Evolutionary conservation across 2,329 filamentous ascomycete species (phyloP), one percentile per base, ranked within the genome.

Genomic region (Zasmidium citrigriseum): DNA sequence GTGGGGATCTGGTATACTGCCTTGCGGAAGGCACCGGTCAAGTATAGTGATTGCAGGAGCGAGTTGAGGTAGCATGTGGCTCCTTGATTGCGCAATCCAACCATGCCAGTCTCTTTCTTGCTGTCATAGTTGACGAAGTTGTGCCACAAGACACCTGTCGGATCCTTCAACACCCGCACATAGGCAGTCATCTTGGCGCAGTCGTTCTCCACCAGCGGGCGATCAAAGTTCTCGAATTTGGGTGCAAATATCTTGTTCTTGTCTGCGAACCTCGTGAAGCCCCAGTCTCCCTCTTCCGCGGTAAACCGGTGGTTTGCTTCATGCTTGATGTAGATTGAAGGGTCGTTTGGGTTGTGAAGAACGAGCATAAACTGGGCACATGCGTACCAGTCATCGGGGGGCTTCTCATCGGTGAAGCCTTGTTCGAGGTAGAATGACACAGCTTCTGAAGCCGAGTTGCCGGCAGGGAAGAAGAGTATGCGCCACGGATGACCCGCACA

Each of bases 101-200:
- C 95, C 79, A 93, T 98, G 57, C 95, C 95, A 0, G 95, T 99
- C 77, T 97, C 93, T 73, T 95, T 96, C 79, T 98, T 99, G n/a
- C 95, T 98, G 73, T 99, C 93, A 74, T 99, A 99, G 77, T 93
- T 93, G 72, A 86, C 82, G 74, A 96, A 93, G 76, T 91, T 95
- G 77, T 96, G 91, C 91, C 91, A 96, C 58, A 96, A 73, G 3
- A 95, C 91, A 55, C 91, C 91, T 1, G 91, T 96, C 63, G 93
- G 91, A 69, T 96, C 91, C 70, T 95, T 90, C 50, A 95, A 86
- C 51, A 95, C 81, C 53, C 91, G 84, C 48, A 96, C 83, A 68
- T 91, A 96, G 55, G 90, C 91, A 0, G 90, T 95, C 70, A 96
- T 87, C 70, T 90, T 91, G 69, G 87, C 89, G 7, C 80, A 77